These are phyloP conservation scores for Suaeda aralocaspica DNA, from an alignment of 148 eudicot genomes.

Conservation along the genomic window DNA sequence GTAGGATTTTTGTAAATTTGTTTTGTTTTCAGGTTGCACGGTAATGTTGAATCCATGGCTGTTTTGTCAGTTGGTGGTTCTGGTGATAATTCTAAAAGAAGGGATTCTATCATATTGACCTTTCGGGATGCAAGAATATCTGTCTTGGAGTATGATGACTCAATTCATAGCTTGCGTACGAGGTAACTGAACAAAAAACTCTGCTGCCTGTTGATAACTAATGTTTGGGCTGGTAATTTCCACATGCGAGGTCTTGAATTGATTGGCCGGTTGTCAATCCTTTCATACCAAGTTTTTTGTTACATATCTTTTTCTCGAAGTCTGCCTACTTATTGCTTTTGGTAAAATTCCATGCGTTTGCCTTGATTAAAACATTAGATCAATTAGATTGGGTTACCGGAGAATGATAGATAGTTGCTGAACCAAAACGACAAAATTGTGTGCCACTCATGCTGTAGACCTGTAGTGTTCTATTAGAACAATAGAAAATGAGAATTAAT, in stretches of 20 bases:
- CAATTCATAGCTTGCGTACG: slow-evolving; percentile 67
- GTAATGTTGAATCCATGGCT: slow-evolving; percentile 80
- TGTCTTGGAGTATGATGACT: slow-evolving; percentile 86
- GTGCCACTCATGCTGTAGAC: no score
- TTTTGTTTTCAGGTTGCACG: slow-evolving; percentile 68
- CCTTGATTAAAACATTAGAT: no score
- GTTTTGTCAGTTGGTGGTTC: slow-evolving; percentile 47
- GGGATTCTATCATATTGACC: slow-evolving; percentile 79
- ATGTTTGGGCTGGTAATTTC: not conserved
- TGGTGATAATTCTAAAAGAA: slow-evolving; percentile 64
- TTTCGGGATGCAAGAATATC: slow-evolving; percentile 86
- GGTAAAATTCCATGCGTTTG: no score
- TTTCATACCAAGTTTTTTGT: no score
- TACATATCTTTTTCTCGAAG: no score
- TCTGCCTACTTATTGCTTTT: no score
- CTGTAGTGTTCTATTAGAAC: no score
- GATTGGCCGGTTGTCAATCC: no score
- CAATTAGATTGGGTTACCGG: no score
- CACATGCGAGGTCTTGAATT: not conserved
- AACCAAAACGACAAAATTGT: no score
- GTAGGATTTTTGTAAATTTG: not conserved
- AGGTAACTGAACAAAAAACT: slow-evolving; percentile 50
- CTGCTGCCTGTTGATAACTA: not conserved
- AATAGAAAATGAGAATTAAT: no score
- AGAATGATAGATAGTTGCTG: no score